phyloP scores from a whole-genome alignment of 495 filamentous ascomycete genomes.

The Xanthoparmelia taractica region DNA sequence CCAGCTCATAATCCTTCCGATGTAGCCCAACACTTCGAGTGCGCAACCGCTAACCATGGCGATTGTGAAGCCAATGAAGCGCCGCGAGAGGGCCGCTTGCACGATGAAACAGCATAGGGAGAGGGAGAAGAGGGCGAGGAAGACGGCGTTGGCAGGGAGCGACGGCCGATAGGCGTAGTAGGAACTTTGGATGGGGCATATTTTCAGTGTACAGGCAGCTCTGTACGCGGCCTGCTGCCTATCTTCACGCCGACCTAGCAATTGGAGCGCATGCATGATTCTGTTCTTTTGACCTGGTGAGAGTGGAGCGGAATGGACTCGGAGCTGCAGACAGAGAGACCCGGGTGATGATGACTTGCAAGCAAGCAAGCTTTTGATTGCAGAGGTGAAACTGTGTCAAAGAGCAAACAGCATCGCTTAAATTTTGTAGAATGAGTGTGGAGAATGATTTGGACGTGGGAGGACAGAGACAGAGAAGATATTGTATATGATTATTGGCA shows the following conservation, averaged over 20 bases:
- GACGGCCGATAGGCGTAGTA: slow-evolving; percentile 58
- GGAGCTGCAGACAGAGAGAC: neutral
- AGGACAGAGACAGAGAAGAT: too few relatives aligned
- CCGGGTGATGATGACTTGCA: neutral
- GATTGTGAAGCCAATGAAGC: slow-evolving; percentile 51
- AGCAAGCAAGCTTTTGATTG: too few relatives aligned
- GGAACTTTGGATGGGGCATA: slow-evolving; percentile 8
- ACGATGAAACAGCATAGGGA: slow-evolving; percentile 38
- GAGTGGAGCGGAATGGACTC: neutral
- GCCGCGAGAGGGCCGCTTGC: slow-evolving; percentile 45
- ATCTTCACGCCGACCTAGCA: neutral
- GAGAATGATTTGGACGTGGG: too few relatives aligned
- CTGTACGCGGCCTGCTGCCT: slow-evolving; percentile 5
- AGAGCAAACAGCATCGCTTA: too few relatives aligned
- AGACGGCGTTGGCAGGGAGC: slow-evolving; percentile 52
- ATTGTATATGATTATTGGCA: too few relatives aligned
- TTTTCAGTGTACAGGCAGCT: slow-evolving; percentile 14
- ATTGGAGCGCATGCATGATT: neutral
- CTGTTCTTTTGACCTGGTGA: neutral
- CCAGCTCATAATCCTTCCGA: slow-evolving; percentile 49
- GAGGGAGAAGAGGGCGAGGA: slow-evolving; percentile 47
- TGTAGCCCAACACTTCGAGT: slow-evolving; percentile 48
- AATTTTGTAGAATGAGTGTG: too few relatives aligned
- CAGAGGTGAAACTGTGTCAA: too few relatives aligned
- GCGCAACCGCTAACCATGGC: slow-evolving; percentile 43